Conservation (phyloP, 177 flowering plant species). For the Vitis hybrid region DNA sequence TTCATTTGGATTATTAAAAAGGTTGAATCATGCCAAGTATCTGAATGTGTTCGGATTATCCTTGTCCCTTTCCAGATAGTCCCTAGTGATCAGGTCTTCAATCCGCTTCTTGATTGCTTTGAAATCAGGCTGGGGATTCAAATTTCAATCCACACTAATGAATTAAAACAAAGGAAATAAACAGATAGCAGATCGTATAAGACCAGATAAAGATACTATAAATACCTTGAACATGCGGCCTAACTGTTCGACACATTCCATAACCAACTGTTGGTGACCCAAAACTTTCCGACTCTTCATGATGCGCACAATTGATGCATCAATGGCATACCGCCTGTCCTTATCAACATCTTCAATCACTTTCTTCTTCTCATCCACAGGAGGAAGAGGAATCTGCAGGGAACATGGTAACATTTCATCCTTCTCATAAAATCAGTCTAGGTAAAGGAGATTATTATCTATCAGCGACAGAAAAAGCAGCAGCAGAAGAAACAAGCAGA, state of each 20-base stretch:
- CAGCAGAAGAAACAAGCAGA: background rate
- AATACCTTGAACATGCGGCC: conserved; percentile 93
- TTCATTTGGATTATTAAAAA: conserved; percentile 7
- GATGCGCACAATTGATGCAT: conserved; percentile 93
- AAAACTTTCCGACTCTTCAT: conserved; percentile 94
- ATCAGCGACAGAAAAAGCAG: too few species aligned
- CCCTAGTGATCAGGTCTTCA: conserved; percentile 88
- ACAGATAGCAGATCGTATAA: background rate
- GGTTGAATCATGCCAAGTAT: conserved; percentile 68
- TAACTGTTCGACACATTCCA: conserved; percentile 92
- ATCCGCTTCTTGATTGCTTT: conserved; percentile 92
- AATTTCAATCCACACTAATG: conserved; percentile 6
- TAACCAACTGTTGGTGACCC: conserved; percentile 80
- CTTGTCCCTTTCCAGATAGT: conserved; percentile 87
- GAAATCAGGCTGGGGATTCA: conserved; percentile 71
- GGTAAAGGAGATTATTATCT: background rate
- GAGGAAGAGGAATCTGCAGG: conserved; percentile 89
- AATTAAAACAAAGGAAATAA: background rate
- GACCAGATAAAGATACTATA: background rate
- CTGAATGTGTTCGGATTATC: conserved; percentile 77
- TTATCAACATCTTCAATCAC: conserved; percentile 93
- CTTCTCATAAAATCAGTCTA: background rate
- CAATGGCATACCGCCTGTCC: conserved; percentile 89
- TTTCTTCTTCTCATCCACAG: conserved; percentile 92
- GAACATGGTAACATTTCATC: background rate